A percentile compares a stretch with the other conserved stretches of the same genome.
These are phyloP conservation scores for Neofusicoccum ribis DNA, from an alignment of 2,329 filamentous ascomycete species.

Conservation along the genomic window DNA sequence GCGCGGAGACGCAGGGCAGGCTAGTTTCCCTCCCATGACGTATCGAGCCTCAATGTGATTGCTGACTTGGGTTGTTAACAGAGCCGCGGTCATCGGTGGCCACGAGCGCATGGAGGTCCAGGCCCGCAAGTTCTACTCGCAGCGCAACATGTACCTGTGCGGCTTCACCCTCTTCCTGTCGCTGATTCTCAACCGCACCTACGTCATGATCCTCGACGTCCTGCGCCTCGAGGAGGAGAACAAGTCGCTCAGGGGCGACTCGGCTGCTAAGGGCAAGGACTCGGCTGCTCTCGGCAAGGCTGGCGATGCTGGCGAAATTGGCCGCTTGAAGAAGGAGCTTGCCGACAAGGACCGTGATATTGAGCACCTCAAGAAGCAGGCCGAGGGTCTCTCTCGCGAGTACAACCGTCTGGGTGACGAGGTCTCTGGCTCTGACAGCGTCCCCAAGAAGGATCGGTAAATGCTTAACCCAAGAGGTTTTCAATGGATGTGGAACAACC, in stretches of 20 bases:
- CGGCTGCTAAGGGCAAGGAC: conserved; percentile 54
- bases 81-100: conserved; percentile 71
- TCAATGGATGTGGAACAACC: neutral
- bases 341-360: conserved; percentile 79
- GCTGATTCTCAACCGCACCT: conserved; percentile 97
- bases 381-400: conserved; percentile 76
- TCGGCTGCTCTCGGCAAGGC: conserved; percentile 70
- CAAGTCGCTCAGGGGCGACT: conserved; percentile 74
- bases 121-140: conserved; percentile 99
- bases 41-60: conserved; percentile 21
- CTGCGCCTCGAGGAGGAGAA: conserved; percentile 91
- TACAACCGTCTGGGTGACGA: conserved; percentile 86
- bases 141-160: conserved; percentile 99
- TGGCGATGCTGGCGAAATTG: conserved; percentile 75
- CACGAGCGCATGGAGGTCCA: conserved; percentile 97
- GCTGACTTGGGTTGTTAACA: conserved; percentile 30
- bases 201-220: conserved; percentile 92
- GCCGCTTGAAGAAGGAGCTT: conserved; percentile 64
- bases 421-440: conserved; percentile 59
- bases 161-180: conserved; percentile 99
- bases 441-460: conserved; percentile 59
- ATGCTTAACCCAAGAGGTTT: conserved; percentile 22
- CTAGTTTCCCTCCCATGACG: conserved; percentile 39
- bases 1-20: conserved; percentile 56
- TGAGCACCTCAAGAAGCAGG: conserved; percentile 89